Conservation (phyloP, 116 monocot species). For the Phalaenopsis hybrid region DNA sequence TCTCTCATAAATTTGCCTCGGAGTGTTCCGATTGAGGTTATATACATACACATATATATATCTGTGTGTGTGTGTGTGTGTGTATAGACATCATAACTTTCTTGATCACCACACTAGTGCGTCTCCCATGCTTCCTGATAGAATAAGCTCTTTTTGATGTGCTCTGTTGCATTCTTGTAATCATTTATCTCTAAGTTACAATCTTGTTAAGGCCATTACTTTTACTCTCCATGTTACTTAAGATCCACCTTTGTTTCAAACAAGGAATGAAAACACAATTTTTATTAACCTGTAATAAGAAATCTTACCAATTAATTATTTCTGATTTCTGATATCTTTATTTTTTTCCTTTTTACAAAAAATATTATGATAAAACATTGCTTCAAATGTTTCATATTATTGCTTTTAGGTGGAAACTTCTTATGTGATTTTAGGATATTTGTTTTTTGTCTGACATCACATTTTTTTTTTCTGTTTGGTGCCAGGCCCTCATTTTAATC, state of each 20-base stretch:
- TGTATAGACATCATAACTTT: no score
- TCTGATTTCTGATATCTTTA: background rate
- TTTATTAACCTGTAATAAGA: background rate
- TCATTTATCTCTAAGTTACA: background rate
- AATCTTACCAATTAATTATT: background rate
- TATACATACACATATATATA: no score
- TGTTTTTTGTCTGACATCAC: background rate
- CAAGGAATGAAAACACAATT: background rate
- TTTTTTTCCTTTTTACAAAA: background rate
- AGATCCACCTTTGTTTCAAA: background rate
- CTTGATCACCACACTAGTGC: background rate
- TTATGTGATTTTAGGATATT: background rate
- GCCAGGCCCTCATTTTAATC: conserved; percentile 98
- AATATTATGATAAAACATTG: background rate
- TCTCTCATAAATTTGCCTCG: no score
- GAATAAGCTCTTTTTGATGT: background rate
- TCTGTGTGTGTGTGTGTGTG: no score
- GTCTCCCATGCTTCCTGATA: background rate
- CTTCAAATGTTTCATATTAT: background rate
- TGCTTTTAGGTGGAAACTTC: background rate
- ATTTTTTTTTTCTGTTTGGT: background rate
- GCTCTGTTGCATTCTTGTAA: background rate
- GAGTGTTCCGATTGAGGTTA: no score
- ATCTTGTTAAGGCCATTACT: background rate
- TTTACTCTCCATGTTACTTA: background rate